Base-by-base conservation (phyloP, 2,329 filamentous ascomycete genomes). In the Aspergillus caelatus region DNA sequence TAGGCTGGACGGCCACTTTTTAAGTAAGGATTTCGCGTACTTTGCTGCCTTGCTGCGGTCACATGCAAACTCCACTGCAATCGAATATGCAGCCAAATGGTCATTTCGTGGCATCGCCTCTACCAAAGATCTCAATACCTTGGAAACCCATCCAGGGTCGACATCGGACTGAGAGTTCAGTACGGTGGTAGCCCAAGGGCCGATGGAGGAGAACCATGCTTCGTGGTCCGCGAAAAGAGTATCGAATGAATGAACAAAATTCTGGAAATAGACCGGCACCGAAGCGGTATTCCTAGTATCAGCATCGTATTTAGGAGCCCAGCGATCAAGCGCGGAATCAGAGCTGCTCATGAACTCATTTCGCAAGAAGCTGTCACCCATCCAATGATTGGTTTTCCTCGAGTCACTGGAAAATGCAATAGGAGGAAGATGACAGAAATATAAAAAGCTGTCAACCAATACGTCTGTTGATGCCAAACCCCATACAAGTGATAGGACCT, bases 1-100 rank as follows among this genome's bases (percentile, higher is more conserved):
- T 3, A 91, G 75, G 68, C 88, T 90, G 1, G 86, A 82, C 0
- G 88, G 82, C 61, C 87, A 85, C 55, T 83, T 83, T 72, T 91
- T 94, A n/a, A 97, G 77, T 0, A 96, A 80, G 8, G 79, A 78
- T 71, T 92, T 96, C 0, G 92, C 91, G 8, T 84, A 81, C 72
- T 92, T 96, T 68, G 86, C 89, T 30, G 88, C 86, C 2, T 78
- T 81, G 1, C 76, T 72, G 0, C 84, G 80, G 50, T 88, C 84
- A 61, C 86, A 85, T 0, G 77, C 72, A 57, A 84, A 85, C 69
- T 90, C 87, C 54, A 94, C 84, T 1, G 90, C 89, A 11, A 97
- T 79, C 65, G 88, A 83, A 70, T 93, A 94, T 62, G 89, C 85
- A 0, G 88, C 88, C 10, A 97, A 71, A 2, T 78, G 74, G 46